These are phyloP conservation scores for Gonium pectorale DNA, from an alignment of 139 green algal species.

Conservation along the genomic window DNA sequence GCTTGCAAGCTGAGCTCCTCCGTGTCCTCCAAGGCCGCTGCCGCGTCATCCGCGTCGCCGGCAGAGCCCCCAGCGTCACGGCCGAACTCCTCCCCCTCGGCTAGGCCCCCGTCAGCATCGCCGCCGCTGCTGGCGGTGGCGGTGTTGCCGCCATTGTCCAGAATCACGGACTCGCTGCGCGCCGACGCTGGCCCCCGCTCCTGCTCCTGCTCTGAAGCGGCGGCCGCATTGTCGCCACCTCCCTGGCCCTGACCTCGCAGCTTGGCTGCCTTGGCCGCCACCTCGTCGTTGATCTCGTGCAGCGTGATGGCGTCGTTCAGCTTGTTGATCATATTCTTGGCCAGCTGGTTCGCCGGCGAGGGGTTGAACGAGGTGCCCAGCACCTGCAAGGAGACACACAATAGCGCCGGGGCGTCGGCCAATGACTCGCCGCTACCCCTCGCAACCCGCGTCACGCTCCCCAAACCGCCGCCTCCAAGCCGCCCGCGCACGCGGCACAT, in stretches of 20 bases:
- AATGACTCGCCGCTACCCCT: too few relatives aligned
- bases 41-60: too few relatives aligned
- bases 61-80: too few relatives aligned
- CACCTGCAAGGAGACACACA: too few relatives aligned
- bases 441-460: too few relatives aligned
- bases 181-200: neutral
- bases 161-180: neutral
- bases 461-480: too few relatives aligned
- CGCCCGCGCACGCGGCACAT: too few relatives aligned
- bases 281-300: conserved; percentile 69
- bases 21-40: conserved; percentile 18
- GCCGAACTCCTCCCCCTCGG: neutral
- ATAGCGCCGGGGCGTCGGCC: too few relatives aligned
- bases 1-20: too few relatives aligned
- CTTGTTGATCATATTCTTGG: conserved; percentile 68
- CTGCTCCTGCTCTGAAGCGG: neutral
- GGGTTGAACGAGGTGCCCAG: conserved; percentile 58
- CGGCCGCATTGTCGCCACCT: neutral
- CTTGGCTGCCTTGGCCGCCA: conserved; percentile 31
- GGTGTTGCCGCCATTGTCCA: neutral
- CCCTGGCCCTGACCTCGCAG: too few relatives aligned
- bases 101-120: neutral
- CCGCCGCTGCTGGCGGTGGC: neutral
- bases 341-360: conserved; percentile 45
- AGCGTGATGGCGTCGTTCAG: conserved; percentile 80